Evolutionary conservation across 73 alveolate species (phyloP), one percentile per base, ranked within the genome.

Genomic region (Paramecium sexaurelia): DNA sequence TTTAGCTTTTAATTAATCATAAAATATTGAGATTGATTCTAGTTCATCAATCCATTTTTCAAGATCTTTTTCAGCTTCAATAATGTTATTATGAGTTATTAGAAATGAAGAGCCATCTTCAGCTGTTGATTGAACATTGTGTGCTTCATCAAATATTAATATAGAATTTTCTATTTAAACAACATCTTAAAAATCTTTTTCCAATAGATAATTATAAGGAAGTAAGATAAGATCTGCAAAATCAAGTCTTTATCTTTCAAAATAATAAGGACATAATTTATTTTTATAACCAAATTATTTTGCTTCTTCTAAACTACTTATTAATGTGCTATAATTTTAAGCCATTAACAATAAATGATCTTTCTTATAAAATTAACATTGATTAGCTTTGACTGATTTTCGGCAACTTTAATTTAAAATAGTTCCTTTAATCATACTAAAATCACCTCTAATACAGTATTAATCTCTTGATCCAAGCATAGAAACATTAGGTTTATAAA

Each of bases 391-490:
- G 17, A 88, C 73, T 40, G 83, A 41, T 68, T 88, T 88, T 41
- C 73, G 17, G 36, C 94, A 88, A 29, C 68, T 39, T 26, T 55
- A 32, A 71, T 88, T 88, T 13, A 88, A 37, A 0, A 88, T 2
- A 29, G 91, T 55, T 9, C 94, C 94, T 71, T 71, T 82, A 3
- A 92, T 35, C 66, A 67, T 39, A 37, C 43, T 68, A 35, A 95
- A 51, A 15, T 95, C 91, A 19, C 87, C 67, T 82, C 96, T 96
- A 3, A 97, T 84, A 93, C 99, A 97, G 8, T 92, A 92, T 47
- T 96, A 85, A 57, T 94, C 96, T 92, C 99, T 97, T 6, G 98
- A 95, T 39, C 97, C 96, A 55, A 96, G 87, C 67, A 92, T 90
- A 7, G 95, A 87, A 32, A 94, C 88, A 24, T 57, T 96, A 6